phyloP scores from a whole-genome alignment of 2,329 filamentous ascomycete genomes.

The Colletotrichum camelliae region DNA sequence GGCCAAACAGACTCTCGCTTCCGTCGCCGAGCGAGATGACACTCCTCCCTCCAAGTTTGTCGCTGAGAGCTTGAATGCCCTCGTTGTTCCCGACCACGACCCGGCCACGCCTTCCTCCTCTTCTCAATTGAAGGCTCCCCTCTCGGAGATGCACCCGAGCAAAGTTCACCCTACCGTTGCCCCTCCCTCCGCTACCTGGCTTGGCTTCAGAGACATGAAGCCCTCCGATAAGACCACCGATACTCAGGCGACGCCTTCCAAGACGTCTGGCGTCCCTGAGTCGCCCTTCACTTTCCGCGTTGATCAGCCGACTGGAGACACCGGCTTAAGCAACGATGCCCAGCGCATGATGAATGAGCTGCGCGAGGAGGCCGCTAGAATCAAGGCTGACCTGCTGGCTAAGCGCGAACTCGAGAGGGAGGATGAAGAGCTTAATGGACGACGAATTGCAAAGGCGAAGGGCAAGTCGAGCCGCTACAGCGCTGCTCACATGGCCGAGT shows the following conservation, averaged over 20 bases:
- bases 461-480: constrained; percentile 82
- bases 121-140: constrained; percentile 71
- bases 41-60: constrained; percentile 30
- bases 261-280: constrained; percentile 53
- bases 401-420: constrained; percentile 61
- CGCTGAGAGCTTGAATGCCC: constrained; percentile 32
- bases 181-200: constrained; percentile 78
- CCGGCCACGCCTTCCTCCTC: constrained; percentile 66
- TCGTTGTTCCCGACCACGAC: constrained; percentile 35
- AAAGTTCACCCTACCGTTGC: constrained; percentile 78
- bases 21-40: constrained; percentile 51
- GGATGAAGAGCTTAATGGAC: constrained; percentile 49
- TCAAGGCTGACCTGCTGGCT: constrained; percentile 35
- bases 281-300: constrained; percentile 72
- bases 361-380: constrained; percentile 50
- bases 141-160: constrained; percentile 90
- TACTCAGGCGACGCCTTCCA: constrained; percentile 69
- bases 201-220: constrained; percentile 82
- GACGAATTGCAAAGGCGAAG: constrained; percentile 82
- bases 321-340: constrained; percentile 65
- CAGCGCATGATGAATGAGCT: constrained; percentile 69
- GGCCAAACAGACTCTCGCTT: constrained; percentile 36
- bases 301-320: constrained; percentile 52
- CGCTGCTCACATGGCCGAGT: constrained; percentile 83
- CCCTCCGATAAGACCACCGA: constrained; percentile 49